Percentiles rank a stretch among this genome's conserved stretches.
Conservation (phyloP, 2,329 filamentous ascomycete genomes). For the Colletotrichum coccodes region DNA sequence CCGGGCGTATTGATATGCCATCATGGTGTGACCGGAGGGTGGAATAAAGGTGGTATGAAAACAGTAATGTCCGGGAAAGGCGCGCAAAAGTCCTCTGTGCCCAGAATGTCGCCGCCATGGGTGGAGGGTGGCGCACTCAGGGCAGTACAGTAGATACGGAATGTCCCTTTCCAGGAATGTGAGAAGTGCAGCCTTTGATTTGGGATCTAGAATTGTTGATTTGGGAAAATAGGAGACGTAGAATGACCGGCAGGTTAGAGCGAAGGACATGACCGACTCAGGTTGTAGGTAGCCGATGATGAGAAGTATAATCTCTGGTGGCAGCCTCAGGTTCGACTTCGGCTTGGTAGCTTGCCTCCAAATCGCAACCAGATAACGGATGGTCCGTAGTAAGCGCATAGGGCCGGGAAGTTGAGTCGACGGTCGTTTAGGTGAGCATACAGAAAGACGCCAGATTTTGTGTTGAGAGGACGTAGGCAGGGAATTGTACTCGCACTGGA, state of each 20-base stretch:
- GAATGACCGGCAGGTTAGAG: slow-evolving; percentile 27
- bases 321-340: slow-evolving; percentile 6
- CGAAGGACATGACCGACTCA: slow-evolving; percentile 18
- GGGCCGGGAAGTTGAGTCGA: too few relatives aligned
- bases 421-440: too few relatives aligned
- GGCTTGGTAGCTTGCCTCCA: background rate
- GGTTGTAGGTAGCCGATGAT: slow-evolving; percentile 15
- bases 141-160: slow-evolving; percentile 18
- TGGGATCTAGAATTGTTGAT: background rate
- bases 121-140: slow-evolving; percentile 18
- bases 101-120: slow-evolving; percentile 21
- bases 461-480: too few relatives aligned
- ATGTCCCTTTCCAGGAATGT: slow-evolving; percentile 27
- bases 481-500: too few relatives aligned
- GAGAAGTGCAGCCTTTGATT: slow-evolving; percentile 17
- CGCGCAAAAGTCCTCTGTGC: background rate
- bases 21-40: too few relatives aligned
- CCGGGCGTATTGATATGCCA: slow-evolving; percentile 24
- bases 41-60: too few relatives aligned
- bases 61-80: too few relatives aligned
- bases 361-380: background rate
- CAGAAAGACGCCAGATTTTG: too few relatives aligned
- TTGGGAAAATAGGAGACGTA: slow-evolving; percentile 8
- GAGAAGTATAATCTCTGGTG: slow-evolving; percentile 21
- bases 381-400: too few relatives aligned